Base-by-base conservation (phyloP, 2,329 filamentous ascomycete species). In the Fusarium pseudonygamai region DNA sequence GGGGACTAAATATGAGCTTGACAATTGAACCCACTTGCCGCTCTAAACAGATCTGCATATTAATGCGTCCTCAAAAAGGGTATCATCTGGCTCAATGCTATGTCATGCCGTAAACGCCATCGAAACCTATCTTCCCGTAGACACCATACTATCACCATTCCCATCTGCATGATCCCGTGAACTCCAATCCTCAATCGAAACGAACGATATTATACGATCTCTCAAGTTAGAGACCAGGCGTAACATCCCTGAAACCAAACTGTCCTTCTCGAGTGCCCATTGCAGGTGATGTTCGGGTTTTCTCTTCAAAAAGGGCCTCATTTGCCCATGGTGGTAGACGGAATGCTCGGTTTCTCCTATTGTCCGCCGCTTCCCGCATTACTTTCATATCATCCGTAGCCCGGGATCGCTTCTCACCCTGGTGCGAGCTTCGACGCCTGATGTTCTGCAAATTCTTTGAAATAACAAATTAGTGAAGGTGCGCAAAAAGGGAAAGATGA, bases 381-480 rank as follows among this genome's bases (percentile, higher is more conserved):
- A 81, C 79, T 53, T 77, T 76, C 43, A 79, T 68, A 47, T 83
- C 82, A 36, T 81, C 79, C 18, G 39, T 69, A 11, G 70, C 78
- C 46, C 65, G 73, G 12, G 56, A 56, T 53, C 65, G 71, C 20
- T 56, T 64, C 14, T 55, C 57, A 22, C 56, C 62, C 20, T 55
- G 64, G 26, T 75, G 60, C 15, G 59, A 49, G 55, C 64, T 73
- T 22, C 70, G 60, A 43, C 78, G 78, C 49, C 69, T 55, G 37
- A 82, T 79, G 43, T 79, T 83, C 16, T 72, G 73, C 30, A 82
- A 60, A 58, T 82, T 82, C 82, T 84, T 69, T 62, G 40, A 50
- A 34, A 42, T 28, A 49, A 60, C 26, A 62, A 39, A 64, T 73
- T 60, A 76, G 69, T 50, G 45, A 50, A 39, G 36, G 64, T 39